These are phyloP conservation scores for Fusarium albidum DNA, from an alignment of 2,329 filamentous ascomycete species.

Conservation along the genomic window DNA sequence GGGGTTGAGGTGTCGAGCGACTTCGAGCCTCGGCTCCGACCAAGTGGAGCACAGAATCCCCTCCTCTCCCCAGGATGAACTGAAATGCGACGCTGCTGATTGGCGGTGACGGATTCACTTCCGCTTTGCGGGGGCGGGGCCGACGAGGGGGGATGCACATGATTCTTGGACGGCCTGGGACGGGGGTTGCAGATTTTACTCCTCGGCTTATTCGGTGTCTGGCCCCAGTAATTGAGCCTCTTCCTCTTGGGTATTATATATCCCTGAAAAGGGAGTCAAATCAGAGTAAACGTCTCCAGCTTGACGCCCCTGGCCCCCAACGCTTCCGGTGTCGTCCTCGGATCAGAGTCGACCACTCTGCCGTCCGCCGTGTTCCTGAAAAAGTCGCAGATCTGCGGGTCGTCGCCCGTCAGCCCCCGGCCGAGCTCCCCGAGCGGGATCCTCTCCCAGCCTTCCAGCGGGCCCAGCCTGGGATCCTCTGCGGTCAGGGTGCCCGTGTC, in stretches of 20 bases:
- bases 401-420: constrained; percentile 1
- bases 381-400: constrained; percentile 1
- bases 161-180: constrained; percentile 12
- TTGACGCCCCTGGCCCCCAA: not conserved
- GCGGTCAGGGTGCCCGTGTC: not conserved
- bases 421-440: not conserved
- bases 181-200: not conserved
- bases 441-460: constrained; percentile 3
- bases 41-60: constrained; percentile 23
- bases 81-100: constrained; percentile 28
- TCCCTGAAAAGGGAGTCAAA: not conserved
- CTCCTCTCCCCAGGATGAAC: not conserved
- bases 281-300: not conserved
- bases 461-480: constrained; percentile 7
- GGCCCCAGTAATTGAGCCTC: not conserved
- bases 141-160: constrained; percentile 26
- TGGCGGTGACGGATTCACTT: constrained; percentile 24
- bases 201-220: constrained; percentile 15
- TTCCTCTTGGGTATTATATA: too few relatives aligned
- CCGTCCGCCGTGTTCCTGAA: constrained; percentile 1
- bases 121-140: constrained; percentile 35
- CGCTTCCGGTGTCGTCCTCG: not conserved
- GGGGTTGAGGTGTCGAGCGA: constrained; percentile 7
- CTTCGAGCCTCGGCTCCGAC: constrained; percentile 34
- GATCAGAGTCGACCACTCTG: constrained; percentile 1